These are phyloP conservation scores for Didymella glomerata DNA, from an alignment of 2,329 filamentous ascomycete genomes.

Conservation along the genomic window DNA sequence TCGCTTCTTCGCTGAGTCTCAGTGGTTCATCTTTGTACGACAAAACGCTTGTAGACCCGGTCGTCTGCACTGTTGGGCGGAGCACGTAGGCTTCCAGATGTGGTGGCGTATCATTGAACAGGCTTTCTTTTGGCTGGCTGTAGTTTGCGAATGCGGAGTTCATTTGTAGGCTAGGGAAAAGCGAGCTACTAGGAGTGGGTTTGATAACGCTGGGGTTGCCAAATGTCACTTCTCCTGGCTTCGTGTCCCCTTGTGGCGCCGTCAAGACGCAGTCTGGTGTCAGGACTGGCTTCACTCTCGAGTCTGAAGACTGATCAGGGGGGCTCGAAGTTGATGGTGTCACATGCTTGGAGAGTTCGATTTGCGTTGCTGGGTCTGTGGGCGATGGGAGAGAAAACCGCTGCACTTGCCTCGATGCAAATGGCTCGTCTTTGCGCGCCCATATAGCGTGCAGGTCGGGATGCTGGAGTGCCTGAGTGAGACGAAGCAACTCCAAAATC, in stretches of 20 bases:
- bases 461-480: not conserved
- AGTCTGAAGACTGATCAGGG: not conserved
- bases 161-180: not conserved
- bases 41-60: not conserved
- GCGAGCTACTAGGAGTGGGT: not conserved
- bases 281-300: not conserved
- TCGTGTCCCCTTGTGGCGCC: not conserved
- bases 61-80: not conserved
- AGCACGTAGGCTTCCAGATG: constrained; percentile 14
- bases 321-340: not conserved
- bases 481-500: not conserved
- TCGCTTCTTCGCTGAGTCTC: not conserved
- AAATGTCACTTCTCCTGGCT: not conserved
- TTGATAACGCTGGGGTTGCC: constrained; percentile 12
- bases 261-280: not conserved
- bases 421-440: not conserved
- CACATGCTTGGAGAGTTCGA: not conserved
- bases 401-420: not conserved
- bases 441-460: not conserved
- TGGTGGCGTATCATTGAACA: not conserved
- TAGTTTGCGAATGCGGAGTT: not conserved
- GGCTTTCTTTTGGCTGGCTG: not conserved
- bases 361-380: not conserved
- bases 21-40: constrained; percentile 1
- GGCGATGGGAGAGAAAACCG: not conserved